These are phyloP conservation scores for Clarireedia paspali DNA, from an alignment of 2,329 filamentous ascomycete species.

Conservation along the genomic window DNA sequence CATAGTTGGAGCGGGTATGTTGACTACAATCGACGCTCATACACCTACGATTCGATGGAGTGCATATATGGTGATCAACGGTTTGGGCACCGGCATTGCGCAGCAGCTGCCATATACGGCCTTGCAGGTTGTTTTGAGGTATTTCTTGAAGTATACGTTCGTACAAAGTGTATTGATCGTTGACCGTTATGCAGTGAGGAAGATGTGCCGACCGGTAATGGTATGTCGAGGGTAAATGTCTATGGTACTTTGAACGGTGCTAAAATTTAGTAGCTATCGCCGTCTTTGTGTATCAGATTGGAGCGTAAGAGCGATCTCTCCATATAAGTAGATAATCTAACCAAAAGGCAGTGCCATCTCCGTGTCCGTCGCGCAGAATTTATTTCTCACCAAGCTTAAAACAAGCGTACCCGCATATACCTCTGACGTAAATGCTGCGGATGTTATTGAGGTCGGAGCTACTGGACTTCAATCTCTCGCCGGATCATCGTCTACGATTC, in stretches of 20 bases:
- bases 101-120: conserved; percentile 42
- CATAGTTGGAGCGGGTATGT: neutral
- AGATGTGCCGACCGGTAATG: conserved; percentile 1
- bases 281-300: conserved; percentile 1
- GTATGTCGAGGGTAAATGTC: neutral
- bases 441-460: neutral
- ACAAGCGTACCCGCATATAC: neutral
- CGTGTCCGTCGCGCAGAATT: conserved; percentile 1
- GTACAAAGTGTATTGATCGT: neutral
- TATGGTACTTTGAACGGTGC: neutral
- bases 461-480: neutral
- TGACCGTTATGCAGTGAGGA: neutral
- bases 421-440: neutral
- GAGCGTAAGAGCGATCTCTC: neutral
- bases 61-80: conserved; percentile 41
- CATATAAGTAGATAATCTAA: neutral
- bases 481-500: neutral
- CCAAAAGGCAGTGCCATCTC: neutral
- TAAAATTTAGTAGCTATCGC: neutral
- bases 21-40: conserved; percentile 31
- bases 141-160: neutral
- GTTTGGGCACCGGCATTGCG: conserved; percentile 36
- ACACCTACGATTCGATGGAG: conserved; percentile 39
- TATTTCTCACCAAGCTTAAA: conserved; percentile 3
- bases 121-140: conserved; percentile 37